Base-by-base conservation (phyloP, 2,329 filamentous ascomycete species). In the Phaeoacremonium minimum region DNA sequence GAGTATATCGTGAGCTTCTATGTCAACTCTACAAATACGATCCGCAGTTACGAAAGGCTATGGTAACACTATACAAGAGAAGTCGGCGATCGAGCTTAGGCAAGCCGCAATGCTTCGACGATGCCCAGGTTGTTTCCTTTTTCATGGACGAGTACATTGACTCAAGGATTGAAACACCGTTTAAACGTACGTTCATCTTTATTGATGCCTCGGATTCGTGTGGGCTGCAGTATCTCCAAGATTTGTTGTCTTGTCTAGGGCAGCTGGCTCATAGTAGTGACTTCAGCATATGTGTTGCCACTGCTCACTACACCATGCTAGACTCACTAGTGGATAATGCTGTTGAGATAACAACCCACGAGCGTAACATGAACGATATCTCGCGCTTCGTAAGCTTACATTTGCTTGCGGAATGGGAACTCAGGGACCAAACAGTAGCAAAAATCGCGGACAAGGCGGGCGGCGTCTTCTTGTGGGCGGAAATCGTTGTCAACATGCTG, bases 401-500 rank as follows among this genome's bases (percentile, higher is more conserved):
- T 18, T 41, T 61, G 15, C 42, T 53, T 11, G 51, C 51, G 3
- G 56, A 55, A 32, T 59, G 57, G 55, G 53, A 56, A 14, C 51
- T 53, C 32, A 45, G 56, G 2, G 47, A 48, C 36, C 30, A 32
- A 5, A 53, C 52, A 1, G 55, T 56, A 8, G 41, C 50, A 14
- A 43, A 36, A 16, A 51, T 59, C 16, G 51, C 46, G 2, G 37
- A 44, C 6, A 57, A 55, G 30, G 47, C 57, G 1, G 45, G 40
- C 4, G 57, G 57, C 16, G 50, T 55, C 14, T 56, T 59, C 32
- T 42, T 60, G 7, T 61, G 58, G 58, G 56, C 56, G 2, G 56
- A 60, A 41, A 56, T 60, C 20, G 53, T 58, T 2, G 56, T 60
- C 26, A 53, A 55, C 30, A 58, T 61, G 13, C 43, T 60, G n/a